These are phyloP conservation scores for Gentiana macrophylla DNA, from an alignment of 257 asterid species.

Conservation along the genomic window DNA sequence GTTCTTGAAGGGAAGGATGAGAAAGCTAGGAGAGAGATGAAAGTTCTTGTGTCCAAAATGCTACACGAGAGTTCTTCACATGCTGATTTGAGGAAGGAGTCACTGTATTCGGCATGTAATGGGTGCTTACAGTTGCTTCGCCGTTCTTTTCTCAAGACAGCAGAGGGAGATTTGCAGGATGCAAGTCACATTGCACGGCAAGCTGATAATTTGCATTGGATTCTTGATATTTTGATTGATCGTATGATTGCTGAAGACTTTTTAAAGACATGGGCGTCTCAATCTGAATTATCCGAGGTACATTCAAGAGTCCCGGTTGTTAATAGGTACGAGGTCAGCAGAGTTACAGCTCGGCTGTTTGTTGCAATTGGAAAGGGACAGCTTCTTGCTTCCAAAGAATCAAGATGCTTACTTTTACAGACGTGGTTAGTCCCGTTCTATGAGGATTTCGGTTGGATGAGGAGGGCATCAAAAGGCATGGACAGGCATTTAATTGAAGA, in stretches of 20 bases:
- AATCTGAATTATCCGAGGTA: slow-evolving; percentile 43
- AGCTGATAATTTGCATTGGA: slow-evolving; percentile 93
- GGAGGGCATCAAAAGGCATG: slow-evolving; percentile 72
- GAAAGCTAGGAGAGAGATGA: slow-evolving; percentile 96
- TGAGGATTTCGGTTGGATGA: slow-evolving; percentile 94
- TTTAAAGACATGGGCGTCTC: slow-evolving; percentile 64
- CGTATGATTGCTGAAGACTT: slow-evolving; percentile 78
- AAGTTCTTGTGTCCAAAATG: slow-evolving; percentile 66
- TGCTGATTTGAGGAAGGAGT: slow-evolving; percentile 69
- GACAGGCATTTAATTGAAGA: slow-evolving; percentile 88
- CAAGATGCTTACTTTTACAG: slow-evolving; percentile 62
- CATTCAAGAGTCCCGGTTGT: slow-evolving; percentile 67
- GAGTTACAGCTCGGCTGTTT: slow-evolving; percentile 77
- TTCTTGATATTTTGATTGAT: slow-evolving; percentile 78
- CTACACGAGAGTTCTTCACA: slow-evolving; percentile 72
- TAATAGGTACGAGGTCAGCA: slow-evolving; percentile 68
- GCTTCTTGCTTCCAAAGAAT: slow-evolving; percentile 71
- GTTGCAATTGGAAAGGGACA: slow-evolving; percentile 92
- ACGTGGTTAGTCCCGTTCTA: slow-evolving; percentile 93
- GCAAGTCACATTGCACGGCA: slow-evolving; percentile 70
- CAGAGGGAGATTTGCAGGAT: slow-evolving; percentile 35
- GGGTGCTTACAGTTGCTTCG: slow-evolving; percentile 54
- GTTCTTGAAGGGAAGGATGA: slow-evolving; percentile 97
- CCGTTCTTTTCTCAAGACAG: slow-evolving; percentile 37
- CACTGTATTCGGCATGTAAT: slow-evolving; percentile 61